These are phyloP conservation scores for Maudiozyma turicensis DNA, from an alignment of 805 yeast genomes.

Conservation along the genomic window DNA sequence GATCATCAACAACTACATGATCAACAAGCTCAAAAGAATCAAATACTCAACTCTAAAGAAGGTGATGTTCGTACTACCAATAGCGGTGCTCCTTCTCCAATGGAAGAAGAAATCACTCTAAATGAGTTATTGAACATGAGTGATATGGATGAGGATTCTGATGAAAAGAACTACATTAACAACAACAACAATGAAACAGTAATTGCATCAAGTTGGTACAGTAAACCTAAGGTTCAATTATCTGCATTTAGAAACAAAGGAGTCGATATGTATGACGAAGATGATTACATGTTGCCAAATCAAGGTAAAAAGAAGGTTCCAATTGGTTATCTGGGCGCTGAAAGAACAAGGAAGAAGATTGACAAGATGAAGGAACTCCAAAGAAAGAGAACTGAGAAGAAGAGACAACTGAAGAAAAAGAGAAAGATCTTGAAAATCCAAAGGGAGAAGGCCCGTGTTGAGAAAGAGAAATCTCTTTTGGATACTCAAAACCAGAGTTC, in stretches of 20 bases:
- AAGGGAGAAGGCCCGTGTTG: constrained; percentile 25
- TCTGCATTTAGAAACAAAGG: constrained; percentile 88
- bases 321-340: constrained; percentile 30
- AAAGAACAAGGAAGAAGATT: constrained; percentile 28
- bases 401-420: constrained; percentile 26
- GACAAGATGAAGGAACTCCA: constrained; percentile 29
- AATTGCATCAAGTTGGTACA: constrained; percentile 30
- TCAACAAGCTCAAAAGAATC: constrained; percentile 18
- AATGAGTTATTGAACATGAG: constrained; percentile 85
- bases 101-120: constrained; percentile 37
- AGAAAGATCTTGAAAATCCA: constrained; percentile 25
- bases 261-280: constrained; percentile 29
- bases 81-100: background rate
- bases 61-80: background rate
- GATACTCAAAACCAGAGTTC: constrained; percentile 1
- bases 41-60: constrained; percentile 6
- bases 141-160: constrained; percentile 70
- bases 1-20: constrained; percentile 24
- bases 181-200: constrained; percentile 26
- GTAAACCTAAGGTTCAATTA: constrained; percentile 55
- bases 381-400: constrained; percentile 27
- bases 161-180: constrained; percentile 31
- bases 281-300: constrained; percentile 24
- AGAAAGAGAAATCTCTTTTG: constrained; percentile 14
- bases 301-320: constrained; percentile 26